Conservation (phyloP, 441 rosid species). For the Euphorbia celastroides region DNA sequence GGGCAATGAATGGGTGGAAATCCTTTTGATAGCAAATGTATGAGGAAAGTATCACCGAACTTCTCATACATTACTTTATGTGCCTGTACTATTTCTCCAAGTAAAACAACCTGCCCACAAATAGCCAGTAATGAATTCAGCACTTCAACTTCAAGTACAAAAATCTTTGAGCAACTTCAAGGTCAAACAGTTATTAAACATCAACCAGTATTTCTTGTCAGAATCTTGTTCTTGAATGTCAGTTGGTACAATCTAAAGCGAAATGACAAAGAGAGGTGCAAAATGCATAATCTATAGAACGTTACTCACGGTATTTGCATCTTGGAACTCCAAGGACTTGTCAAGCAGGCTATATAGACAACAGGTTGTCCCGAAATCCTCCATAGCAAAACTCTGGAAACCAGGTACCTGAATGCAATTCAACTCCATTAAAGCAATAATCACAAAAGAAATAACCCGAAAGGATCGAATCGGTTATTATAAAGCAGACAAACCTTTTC, state of each 20-base stretch:
- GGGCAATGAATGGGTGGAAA: slow-evolving; percentile 53
- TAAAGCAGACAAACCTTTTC: slow-evolving; percentile 52
- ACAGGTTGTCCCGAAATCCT: slow-evolving; percentile 65
- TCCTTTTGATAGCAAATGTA: slow-evolving; percentile 50
- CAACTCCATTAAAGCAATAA: neutral
- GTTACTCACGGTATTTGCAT: slow-evolving; percentile 81
- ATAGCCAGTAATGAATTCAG: slow-evolving; percentile 12
- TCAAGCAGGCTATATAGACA: slow-evolving; percentile 82
- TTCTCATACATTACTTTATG: slow-evolving; percentile 93
- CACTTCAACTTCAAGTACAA: too few relatives aligned
- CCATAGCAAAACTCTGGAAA: slow-evolving; percentile 65
- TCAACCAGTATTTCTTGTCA: neutral
- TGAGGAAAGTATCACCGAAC: slow-evolving; percentile 73
- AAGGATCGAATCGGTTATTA: slow-evolving; percentile 14
- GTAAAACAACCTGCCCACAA: slow-evolving; percentile 58
- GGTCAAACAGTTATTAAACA: neutral
- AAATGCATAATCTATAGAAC: neutral
- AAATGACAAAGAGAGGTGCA: neutral
- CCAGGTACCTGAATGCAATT: slow-evolving; percentile 71
- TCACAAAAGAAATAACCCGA: neutral
- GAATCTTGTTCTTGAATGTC: too few relatives aligned
- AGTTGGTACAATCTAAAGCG: too few relatives aligned
- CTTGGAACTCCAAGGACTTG: slow-evolving; percentile 77
- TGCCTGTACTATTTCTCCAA: slow-evolving; percentile 77
- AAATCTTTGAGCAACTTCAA: neutral